These are phyloP conservation scores for Mycena pura DNA, from an alignment of 768 basidiomycete species.

Conservation along the genomic window DNA sequence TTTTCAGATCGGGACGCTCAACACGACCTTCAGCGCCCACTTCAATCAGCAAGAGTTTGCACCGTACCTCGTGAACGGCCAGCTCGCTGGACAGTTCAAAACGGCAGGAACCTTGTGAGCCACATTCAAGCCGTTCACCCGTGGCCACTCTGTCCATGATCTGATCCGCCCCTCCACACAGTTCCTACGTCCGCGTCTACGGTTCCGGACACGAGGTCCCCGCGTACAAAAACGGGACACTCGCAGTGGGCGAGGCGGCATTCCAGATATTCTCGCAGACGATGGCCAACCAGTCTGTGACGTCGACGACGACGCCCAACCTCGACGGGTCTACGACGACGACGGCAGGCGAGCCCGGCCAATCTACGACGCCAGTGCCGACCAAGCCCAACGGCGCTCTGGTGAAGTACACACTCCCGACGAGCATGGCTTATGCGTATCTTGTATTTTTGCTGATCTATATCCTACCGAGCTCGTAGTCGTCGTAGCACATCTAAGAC, in stretches of 20 bases:
- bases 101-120: conserved; percentile 49
- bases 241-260: conserved; percentile 14
- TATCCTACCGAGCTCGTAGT: conserved; percentile 4
- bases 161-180: not conserved
- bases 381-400: conserved; percentile 3
- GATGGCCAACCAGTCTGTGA: conserved; percentile 4
- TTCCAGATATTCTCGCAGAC: conserved; percentile 13
- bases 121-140: not conserved
- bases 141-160: not conserved
- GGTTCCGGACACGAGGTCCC: conserved; percentile 38
- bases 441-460: conserved; percentile 9
- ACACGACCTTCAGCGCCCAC: conserved; percentile 40
- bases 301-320: conserved; percentile 10
- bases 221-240: conserved; percentile 30
- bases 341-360: not conserved
- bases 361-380: conserved; percentile 9
- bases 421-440: conserved; percentile 3
- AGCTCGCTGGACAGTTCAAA: conserved; percentile 47
- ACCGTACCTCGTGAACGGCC: conserved; percentile 46
- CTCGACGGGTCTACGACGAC: conserved; percentile 8
- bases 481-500: conserved; percentile 8
- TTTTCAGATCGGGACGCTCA: conserved; percentile 25
- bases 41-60: conserved; percentile 41
- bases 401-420: conserved; percentile 6
- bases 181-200: conserved; percentile 48